A percentile compares a stretch with the other conserved stretches of the same genome.
These are phyloP conservation scores for Henningerozyma blattae DNA, from an alignment of 805 yeast genomes.

Conservation along the genomic window DNA sequence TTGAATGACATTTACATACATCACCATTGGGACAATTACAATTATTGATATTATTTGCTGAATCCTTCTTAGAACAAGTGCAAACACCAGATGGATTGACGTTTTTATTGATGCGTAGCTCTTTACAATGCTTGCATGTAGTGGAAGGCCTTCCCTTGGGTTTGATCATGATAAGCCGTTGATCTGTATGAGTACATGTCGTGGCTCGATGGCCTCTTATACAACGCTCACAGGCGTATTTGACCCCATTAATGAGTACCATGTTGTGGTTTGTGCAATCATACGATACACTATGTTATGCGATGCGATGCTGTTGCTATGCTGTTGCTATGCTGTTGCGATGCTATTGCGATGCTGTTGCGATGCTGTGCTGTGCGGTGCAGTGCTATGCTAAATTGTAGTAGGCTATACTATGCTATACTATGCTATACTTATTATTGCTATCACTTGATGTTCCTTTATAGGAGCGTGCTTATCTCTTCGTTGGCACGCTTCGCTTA, in stretches of 20 bases:
- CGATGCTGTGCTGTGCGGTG: too few relatives aligned
- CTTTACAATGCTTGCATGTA: constrained; percentile 80
- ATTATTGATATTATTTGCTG: background rate
- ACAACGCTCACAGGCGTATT: constrained; percentile 93
- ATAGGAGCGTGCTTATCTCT: too few relatives aligned
- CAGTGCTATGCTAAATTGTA: too few relatives aligned
- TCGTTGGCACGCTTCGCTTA: too few relatives aligned
- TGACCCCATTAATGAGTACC: constrained; percentile 87
- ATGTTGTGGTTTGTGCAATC: too few relatives aligned
- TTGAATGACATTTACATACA: constrained; percentile 1
- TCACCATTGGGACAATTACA: background rate
- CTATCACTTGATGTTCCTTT: too few relatives aligned
- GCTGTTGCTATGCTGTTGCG: too few relatives aligned
- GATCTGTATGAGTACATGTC: constrained; percentile 84
- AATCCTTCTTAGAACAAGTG: constrained; percentile 2
- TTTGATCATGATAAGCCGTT: constrained; percentile 83
- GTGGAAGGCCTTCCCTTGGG: constrained; percentile 95
- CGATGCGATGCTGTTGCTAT: too few relatives aligned
- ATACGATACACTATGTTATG: too few relatives aligned
- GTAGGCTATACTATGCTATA: too few relatives aligned
- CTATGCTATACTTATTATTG: too few relatives aligned
- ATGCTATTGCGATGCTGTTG: too few relatives aligned
- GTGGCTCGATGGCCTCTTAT: constrained; percentile 95
- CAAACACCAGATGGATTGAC: constrained; percentile 34
- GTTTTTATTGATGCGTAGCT: constrained; percentile 53